phyloP scores from a whole-genome alignment of 1,284 basidiomycete species.

The Cutaneotrichosporon cyanovorans region DNA sequence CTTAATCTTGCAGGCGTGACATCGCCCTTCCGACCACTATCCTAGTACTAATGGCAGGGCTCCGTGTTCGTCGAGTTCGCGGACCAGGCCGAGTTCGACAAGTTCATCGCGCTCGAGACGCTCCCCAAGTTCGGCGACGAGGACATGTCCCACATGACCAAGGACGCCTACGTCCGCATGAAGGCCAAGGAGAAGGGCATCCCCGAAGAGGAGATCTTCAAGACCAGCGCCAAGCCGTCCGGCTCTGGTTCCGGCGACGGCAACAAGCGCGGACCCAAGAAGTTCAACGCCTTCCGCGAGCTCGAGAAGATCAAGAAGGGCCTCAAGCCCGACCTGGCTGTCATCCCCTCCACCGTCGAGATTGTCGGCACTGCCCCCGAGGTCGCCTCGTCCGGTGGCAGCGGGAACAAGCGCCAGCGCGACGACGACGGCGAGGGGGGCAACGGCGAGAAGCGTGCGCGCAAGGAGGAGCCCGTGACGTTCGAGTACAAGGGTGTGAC shows the following conservation, averaged over 20 bases:
- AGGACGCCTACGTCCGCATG: slow-evolving; percentile 91
- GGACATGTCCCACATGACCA: slow-evolving; percentile 77
- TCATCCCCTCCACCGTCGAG: slow-evolving; percentile 36
- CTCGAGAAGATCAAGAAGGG: slow-evolving; percentile 53
- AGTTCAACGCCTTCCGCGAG: slow-evolving; percentile 85
- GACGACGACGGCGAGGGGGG: slow-evolving; percentile 45
- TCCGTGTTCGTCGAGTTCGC: slow-evolving; percentile 91
- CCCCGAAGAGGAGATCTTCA: slow-evolving; percentile 52
- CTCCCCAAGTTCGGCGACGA: slow-evolving; percentile 69
- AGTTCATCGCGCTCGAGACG: slow-evolving; percentile 70
- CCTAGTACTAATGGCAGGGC: slow-evolving; percentile 57
- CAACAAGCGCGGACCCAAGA: slow-evolving; percentile 43
- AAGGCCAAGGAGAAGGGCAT: slow-evolving; percentile 93
- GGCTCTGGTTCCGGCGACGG: not conserved
- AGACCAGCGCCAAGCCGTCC: not conserved
- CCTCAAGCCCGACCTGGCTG: slow-evolving; percentile 29
- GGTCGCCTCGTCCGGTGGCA: not conserved
- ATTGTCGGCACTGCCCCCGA: slow-evolving; percentile 27
- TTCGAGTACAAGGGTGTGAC: slow-evolving; percentile 58
- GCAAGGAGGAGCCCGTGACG: slow-evolving; percentile 43
- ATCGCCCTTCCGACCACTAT: no score
- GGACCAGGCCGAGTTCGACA: slow-evolving; percentile 60
- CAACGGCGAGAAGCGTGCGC: slow-evolving; percentile 48
- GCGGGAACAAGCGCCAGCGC: slow-evolving; percentile 24
- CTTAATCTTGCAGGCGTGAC: not conserved